Percentiles rank a stretch among this genome's conserved stretches.
Evolutionary conservation across 208 protist genomes (phyloP).

Genomic region (Lotmaria passim): DNA sequence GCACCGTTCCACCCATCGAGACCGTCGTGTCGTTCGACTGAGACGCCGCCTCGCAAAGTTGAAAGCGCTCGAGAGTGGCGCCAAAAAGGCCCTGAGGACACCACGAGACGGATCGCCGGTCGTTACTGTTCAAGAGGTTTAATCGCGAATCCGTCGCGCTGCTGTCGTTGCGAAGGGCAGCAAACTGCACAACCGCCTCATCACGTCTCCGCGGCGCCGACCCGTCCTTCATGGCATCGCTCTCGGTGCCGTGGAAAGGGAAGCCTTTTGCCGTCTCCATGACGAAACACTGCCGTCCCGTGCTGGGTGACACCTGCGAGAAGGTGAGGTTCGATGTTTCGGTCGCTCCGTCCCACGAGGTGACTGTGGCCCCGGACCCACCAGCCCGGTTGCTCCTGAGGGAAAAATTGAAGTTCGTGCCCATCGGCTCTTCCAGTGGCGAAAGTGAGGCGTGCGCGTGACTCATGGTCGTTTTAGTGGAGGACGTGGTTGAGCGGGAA

Average conservation of each 20-base stretch:
- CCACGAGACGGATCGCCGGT: constrained; percentile 12
- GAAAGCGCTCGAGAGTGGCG: constrained; percentile 2
- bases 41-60: not conserved
- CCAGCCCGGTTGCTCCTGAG: not conserved
- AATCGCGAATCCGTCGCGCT: not conserved
- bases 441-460: not conserved
- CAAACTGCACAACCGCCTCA: constrained; percentile 11
- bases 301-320: not conserved
- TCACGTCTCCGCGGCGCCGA: constrained; percentile 1
- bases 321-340: constrained; percentile 8
- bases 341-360: constrained; percentile 11
- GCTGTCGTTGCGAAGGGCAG: not conserved
- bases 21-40: not conserved
- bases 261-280: not conserved
- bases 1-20: constrained; percentile 28
- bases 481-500: not conserved
- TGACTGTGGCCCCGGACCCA: not conserved
- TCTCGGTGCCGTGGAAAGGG: not conserved
- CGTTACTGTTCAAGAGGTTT: not conserved
- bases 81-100: constrained; percentile 23
- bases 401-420: constrained; percentile 10
- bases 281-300: not conserved
- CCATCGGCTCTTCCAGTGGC: not conserved
- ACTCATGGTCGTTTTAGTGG: not conserved
- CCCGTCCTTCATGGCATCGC: not conserved